Evolutionary conservation across 257 asterid species (phyloP), one percentile per base, ranked within the genome.

Genomic region (Jacaranda mimosifolia): DNA sequence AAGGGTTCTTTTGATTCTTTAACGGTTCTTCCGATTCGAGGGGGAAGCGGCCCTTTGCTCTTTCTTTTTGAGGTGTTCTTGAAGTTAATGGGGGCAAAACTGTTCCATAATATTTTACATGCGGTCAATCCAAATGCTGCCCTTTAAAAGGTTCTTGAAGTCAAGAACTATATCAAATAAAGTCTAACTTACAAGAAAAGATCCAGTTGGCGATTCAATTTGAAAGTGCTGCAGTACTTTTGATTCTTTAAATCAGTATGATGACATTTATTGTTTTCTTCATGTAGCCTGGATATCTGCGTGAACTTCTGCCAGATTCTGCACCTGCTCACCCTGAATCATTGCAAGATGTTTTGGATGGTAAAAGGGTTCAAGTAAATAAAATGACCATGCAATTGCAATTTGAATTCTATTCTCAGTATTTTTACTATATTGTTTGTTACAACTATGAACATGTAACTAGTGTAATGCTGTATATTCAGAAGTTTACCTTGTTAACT

Each of bases 211-310:
- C n/a, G 15, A 18, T 5, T 56, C n/a, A 5, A 53, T 26, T 56
- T 19, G 36, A 48, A 73, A 39, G 52, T 43, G 68, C 62, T 14
- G 53, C 45, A 52, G 6, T 68, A 11, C 52, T 32, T 76, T 10
- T 38, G 42, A n/a, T 36, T 32, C 8, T 40, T 75, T 74, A 43
- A 35, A 36, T 10, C 49, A 63, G 13, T 38, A 26, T 40, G 64
- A 59, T 78, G 57, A 7, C 48, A 7, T 74, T 17, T 38, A 19
- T 42, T 77, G 11, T 39, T 65, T 76, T 32, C 63, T 68, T 59
- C 42, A 6, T 82, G 81, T 85, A 95, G 99, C 99, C 99, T 43
- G 99, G 99, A 36, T 95, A 95, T 88, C 93, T 95, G 55, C 96
- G 91, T 1, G 84, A 90, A 68, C 92, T 93, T 76, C 79, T 93